phyloP scores from a whole-genome alignment of 1,284 basidiomycete species.

The Cutaneotrichosporon sp. region DNA sequence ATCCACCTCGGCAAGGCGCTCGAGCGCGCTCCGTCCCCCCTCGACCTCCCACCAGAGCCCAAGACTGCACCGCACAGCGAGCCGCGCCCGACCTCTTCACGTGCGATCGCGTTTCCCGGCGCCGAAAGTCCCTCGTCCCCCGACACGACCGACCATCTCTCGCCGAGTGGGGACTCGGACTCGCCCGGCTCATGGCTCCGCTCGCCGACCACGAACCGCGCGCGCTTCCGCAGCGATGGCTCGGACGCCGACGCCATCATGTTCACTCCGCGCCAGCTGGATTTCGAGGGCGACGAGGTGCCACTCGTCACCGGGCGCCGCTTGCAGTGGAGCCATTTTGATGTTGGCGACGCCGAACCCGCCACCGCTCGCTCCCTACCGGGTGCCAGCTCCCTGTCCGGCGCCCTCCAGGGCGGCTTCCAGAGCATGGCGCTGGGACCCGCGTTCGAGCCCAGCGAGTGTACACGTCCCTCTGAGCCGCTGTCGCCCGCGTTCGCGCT shows the following conservation, averaged over 20 bases:
- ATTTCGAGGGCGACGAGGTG: neutral
- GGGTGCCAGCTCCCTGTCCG: neutral
- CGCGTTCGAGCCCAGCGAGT: neutral
- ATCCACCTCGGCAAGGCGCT: neutral
- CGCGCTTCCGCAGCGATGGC: neutral
- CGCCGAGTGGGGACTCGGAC: neutral
- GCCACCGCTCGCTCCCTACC: neutral
- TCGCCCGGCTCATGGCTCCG: neutral
- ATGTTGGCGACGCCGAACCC: neutral
- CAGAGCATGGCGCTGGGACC: neutral
- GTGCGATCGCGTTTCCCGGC: neutral
- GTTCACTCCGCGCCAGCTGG: slow-evolving; percentile 5
- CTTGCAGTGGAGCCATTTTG: neutral
- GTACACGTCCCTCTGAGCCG: neutral
- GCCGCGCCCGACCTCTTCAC: neutral
- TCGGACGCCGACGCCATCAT: neutral
- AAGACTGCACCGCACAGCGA: neutral
- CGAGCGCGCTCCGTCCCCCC: neutral
- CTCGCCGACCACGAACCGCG: neutral
- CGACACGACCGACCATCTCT: neutral
- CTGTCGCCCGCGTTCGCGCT: neutral
- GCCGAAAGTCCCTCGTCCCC: neutral
- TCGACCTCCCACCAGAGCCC: neutral
- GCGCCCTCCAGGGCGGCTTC: neutral
- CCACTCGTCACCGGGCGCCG: neutral